Evolutionary conservation across 129 eudicot species (phyloP).

Genomic region (Arctium lappa): DNA sequence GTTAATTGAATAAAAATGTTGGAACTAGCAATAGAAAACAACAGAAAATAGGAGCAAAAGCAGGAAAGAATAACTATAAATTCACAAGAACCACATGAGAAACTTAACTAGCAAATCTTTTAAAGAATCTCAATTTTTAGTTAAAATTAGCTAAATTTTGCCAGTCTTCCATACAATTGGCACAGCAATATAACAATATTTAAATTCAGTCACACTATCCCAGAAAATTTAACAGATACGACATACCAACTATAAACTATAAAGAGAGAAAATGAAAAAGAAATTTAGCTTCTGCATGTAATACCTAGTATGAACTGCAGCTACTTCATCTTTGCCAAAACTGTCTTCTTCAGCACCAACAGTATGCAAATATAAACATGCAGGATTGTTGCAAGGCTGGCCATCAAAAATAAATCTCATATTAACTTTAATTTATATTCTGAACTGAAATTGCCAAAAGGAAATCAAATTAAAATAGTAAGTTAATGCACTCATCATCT

Average conservation of each 20-base stretch:
- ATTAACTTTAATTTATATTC: background rate
- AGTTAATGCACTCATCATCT: background rate
- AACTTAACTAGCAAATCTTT: background rate
- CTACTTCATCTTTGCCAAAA: slow-evolving; percentile 88
- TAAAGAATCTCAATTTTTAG: background rate
- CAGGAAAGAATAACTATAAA: background rate
- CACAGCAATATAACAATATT: background rate
- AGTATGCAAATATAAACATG: slow-evolving; percentile 78
- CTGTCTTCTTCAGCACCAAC: slow-evolving; percentile 92
- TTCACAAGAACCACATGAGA: background rate
- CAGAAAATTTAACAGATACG: background rate
- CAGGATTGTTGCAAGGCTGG: slow-evolving; percentile 83
- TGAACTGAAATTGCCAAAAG: background rate
- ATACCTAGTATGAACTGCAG: slow-evolving; percentile 89
- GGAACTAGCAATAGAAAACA: background rate
- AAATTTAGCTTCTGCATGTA: background rate
- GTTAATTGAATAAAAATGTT: background rate
- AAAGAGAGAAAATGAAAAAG: background rate
- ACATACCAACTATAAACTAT: background rate
- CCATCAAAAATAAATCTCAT: slow-evolving; percentile 18
- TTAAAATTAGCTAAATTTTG: background rate
- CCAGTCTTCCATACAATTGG: background rate
- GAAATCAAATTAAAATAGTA: background rate
- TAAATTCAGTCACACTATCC: background rate
- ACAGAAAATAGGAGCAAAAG: background rate